These are phyloP conservation scores for Pichia rugopelliculosa DNA, from an alignment of 805 yeast species.

Conservation along the genomic window DNA sequence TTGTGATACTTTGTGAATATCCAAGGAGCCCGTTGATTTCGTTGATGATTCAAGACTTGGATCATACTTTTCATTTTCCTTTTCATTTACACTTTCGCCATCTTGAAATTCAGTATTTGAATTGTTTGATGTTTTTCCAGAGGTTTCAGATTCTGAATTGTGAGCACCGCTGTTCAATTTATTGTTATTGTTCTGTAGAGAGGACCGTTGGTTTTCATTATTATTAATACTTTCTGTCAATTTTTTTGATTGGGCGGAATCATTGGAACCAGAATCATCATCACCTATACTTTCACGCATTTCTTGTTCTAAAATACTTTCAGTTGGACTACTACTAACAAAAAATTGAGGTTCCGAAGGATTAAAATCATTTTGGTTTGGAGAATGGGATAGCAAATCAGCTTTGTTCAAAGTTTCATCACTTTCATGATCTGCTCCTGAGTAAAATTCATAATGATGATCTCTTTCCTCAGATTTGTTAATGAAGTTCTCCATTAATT, in stretches of 20 bases:
- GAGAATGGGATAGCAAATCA: constrained; percentile 1
- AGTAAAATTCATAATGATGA: constrained; percentile 85
- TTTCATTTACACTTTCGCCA: background rate
- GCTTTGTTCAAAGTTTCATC: constrained; percentile 16
- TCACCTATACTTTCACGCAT: constrained; percentile 5
- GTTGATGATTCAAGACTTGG: background rate
- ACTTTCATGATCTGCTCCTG: constrained; percentile 55
- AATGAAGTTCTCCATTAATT: constrained; percentile 66
- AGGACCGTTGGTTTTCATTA: background rate
- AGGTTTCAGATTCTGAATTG: background rate
- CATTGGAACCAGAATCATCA: constrained; percentile 4
- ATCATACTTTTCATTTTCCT: background rate
- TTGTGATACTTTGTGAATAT: constrained; percentile 13
- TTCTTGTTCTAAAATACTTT: constrained; percentile 21
- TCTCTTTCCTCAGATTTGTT: constrained; percentile 80
- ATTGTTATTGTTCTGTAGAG: background rate
- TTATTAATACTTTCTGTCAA: background rate
- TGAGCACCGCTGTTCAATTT: background rate
- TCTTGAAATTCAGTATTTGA: background rate
- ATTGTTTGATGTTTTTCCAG: background rate
- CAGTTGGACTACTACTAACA: constrained; percentile 36
- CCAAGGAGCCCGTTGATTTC: background rate
- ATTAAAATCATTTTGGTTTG: constrained; percentile 48
- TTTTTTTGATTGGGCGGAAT: background rate
- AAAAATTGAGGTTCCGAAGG: constrained; percentile 92